Base-by-base conservation (phyloP, 352 stramenopile genomes). In the Peronosclerospora sorghi region DNA sequence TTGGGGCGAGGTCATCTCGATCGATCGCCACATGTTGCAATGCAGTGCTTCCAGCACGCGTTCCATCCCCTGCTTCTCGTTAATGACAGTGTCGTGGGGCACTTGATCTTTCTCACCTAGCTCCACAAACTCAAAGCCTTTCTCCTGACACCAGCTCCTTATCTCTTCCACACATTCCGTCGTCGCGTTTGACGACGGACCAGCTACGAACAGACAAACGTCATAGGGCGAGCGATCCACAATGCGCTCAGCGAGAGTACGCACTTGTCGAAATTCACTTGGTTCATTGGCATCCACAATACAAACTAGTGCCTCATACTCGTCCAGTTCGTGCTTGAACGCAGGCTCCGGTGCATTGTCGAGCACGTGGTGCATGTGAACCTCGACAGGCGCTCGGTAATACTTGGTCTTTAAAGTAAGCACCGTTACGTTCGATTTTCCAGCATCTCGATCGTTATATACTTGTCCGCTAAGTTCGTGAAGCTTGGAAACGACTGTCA, bases 11-110 rank as follows among this genome's bases (percentile, higher is more conserved):
- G 54, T 47, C 59, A 74, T 80, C 41, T 75, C 64, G 70, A 90
- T 87, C 1, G 77, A 85, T 10, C 47, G 45, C 77, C 77, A 90
- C 68, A 87, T 82, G 35, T 73, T 86, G 54, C 74, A 86, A 15
- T 90, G 60, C 35, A 90, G 48, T 9, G 71, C 74, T 41, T 90
- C 77, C 13, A 90, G 48, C 19, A 87, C 68, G n/a, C 77, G 68
- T 8, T 76, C 61, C 20, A 90, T 57, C 14, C 77, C 73, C 17
- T 45, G 43, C 40, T 73, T 80, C 52, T 82, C 69, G 8, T 48
- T 34, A 15, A 57, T 47, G 23, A 50, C 35, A 18, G 28, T 45
- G 20, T 62, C 47, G 0, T 45, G 45, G 14, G 5, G 38, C 0
- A 10, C 2, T 1, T 41, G 14, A 5, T 35, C 13, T 1, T 39